phyloP scores from a whole-genome alignment of 495 filamentous ascomycete species.

The Aspergillus nidulans region DNA sequence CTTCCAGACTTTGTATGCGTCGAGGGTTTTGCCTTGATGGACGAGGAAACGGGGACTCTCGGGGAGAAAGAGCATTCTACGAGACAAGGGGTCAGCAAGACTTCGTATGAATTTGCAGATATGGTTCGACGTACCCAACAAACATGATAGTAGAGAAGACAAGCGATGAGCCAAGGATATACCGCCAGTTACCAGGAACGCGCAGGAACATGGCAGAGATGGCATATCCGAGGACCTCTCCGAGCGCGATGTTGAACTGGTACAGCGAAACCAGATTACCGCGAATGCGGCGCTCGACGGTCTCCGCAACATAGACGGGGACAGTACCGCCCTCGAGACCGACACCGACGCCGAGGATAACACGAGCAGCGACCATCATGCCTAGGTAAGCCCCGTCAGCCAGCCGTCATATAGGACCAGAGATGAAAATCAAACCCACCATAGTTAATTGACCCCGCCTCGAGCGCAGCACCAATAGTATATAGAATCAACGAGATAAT shows the following conservation, averaged over 20 bases:
- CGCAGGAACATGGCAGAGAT: constrained; percentile 58
- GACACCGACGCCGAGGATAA: constrained; percentile 57
- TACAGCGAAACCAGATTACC: constrained; percentile 60
- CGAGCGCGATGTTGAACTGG: constrained; percentile 60
- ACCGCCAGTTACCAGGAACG: constrained; percentile 58
- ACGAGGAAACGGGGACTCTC: constrained; percentile 55
- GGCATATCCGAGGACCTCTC: constrained; percentile 59
- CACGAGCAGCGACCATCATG: constrained; percentile 57
- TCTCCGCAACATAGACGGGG: constrained; percentile 51
- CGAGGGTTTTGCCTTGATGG: constrained; percentile 45
- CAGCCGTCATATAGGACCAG: neutral
- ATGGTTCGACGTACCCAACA: neutral
- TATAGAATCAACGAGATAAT: constrained; percentile 55
- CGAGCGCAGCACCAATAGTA: constrained; percentile 55
- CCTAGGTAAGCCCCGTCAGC: too few species aligned
- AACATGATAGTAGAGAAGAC: constrained; percentile 53
- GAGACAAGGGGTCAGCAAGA: constrained; percentile 31
- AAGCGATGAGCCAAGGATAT: constrained; percentile 60
- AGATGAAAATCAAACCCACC: constrained; percentile 11
- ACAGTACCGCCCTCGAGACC: constrained; percentile 60
- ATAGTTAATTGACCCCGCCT: constrained; percentile 55
- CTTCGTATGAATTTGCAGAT: neutral
- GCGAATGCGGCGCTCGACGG: constrained; percentile 48
- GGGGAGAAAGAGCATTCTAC: constrained; percentile 56
- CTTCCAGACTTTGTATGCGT: constrained; percentile 58